Evolutionary conservation across 305 asterid genomes (phyloP), one percentile per base, ranked within the genome.

Genomic region (Salvia sclarea): DNA sequence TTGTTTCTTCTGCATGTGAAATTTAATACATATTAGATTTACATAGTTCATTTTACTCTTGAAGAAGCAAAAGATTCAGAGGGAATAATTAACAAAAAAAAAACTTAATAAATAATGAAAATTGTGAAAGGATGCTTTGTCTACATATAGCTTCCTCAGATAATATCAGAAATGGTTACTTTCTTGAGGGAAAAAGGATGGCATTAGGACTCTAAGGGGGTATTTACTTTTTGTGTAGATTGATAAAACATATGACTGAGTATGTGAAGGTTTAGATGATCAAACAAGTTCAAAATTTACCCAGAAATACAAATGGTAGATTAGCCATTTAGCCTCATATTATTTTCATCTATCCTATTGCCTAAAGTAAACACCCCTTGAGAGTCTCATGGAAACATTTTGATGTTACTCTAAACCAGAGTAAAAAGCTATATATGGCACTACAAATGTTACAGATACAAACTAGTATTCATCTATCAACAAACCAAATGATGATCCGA

Each of bases 1-100:
- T 74, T 61, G 84, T 76, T 87, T 85, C 82, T 82, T 88, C 97
- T 88, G 85, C 82, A 86, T 44, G 22, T 70, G 21, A 63, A 71
- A 38, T 48, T 57, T 31, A 43, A 18, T 21, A n/a, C n/a, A n/a
- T n/a, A 17, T 0, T 21, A 41, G 8, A 43, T 56, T 56, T 21
- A 70, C 9, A 35, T 56, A 49, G 10, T 71, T 38, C 16, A 28
- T 49, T 69, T 17, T 3, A 33, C 63, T 24, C 11, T 2, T 33
- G 9, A 33, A 2, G 1, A 47, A 64, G 43, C 21, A 44, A 16
- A 30, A 49, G 56, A 12, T 35, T 28, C 31, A 47, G 37, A 11
- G 31, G 16, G 25, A 50, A 20, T 25, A 44, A 6, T 24, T 37
- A 10, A 1, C 20, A 44, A 20, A 22, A 21, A 37, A 22, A 5